Evolutionary conservation across 2,329 filamentous ascomycete species (phyloP), one percentile per base, ranked within the genome.

Genomic region (Diaporthe citriasiana): DNA sequence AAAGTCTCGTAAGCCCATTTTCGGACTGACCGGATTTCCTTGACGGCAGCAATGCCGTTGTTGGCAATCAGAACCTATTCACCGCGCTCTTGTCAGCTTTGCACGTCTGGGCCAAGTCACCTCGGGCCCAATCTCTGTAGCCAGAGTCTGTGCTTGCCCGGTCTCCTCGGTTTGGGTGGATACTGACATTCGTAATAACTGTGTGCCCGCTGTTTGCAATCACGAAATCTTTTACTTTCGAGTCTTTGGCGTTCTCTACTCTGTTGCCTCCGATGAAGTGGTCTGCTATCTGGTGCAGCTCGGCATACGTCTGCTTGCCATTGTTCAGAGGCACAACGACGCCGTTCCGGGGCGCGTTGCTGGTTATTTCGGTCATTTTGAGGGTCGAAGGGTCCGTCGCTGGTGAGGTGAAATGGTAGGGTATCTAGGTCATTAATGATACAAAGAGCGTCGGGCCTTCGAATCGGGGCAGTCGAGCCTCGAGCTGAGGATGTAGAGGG

Each of bases 1-100:
- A 99, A 99, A 10, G 94, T 97, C 87, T 99, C 97, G 92, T 99
- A 99, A 76, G 97, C 97, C 97, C 97, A 99, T 95, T 98, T 99
- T 85, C 97, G 94, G 82, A 99, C 96, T 75, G 96, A 98, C 84
- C 97, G 93, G 83, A 99, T 99, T 86, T 99, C 97, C 87, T 99
- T 99, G 85, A 99, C 97, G 82, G 97, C 97, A 69, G 97, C 97
- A 85, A 99, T 99, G 90, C 97, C 97, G 88, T 99, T 99, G 89
- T 99, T 99, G 83, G 97, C 97, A 85, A 99, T 99, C 77, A 99
- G 90, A 71, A 98, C 95, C 96, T 98, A 81, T 27, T 42, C 33
- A 22, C 33, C 6, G 40, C 53, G 17, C 4, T 3, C 38, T 30
- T 27, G 56, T 53, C 35, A 65, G 19, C 9, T 22, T 71, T 17